Evolutionary conservation across 139 green algal genomes (phyloP).

Genomic region (Chlorella ohadii): DNA sequence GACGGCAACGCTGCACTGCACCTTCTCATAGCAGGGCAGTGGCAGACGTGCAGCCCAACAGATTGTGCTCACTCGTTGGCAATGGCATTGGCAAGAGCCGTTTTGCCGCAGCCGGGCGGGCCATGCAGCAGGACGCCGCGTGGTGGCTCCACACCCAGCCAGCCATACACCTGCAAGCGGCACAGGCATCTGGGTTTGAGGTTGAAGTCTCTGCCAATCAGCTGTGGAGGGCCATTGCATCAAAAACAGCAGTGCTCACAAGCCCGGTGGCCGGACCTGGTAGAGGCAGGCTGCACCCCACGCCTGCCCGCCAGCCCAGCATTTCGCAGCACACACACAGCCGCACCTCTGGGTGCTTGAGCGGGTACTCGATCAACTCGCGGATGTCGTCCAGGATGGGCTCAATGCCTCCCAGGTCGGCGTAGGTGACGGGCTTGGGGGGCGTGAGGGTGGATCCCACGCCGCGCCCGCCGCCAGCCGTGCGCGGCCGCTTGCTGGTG

Average conservation of each 20-base stretch:
- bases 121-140: conserved; percentile 92
- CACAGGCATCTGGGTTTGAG: not conserved
- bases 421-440: conserved; percentile 69
- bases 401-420: conserved; percentile 89
- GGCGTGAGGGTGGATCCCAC: not conserved
- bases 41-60: no score
- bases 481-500: conserved; percentile 38
- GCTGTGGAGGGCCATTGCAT: no score
- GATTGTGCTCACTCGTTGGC: conserved; percentile 81
- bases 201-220: not conserved
- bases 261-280: no score
- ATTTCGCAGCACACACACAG: not conserved
- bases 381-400: conserved; percentile 80
- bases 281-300: not conserved
- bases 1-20: no score
- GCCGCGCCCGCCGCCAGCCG: not conserved
- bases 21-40: no score
- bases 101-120: conserved; percentile 68
- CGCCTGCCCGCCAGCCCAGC: no score
- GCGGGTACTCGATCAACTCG: conserved; percentile 90
- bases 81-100: conserved; percentile 88
- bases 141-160: conserved; percentile 90
- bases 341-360: conserved; percentile 90
- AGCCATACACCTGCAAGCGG: conserved; percentile 77
- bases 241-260: no score